Conservation (phyloP, 2,329 filamentous ascomycete species). For the Aspergillus flavus region DNA sequence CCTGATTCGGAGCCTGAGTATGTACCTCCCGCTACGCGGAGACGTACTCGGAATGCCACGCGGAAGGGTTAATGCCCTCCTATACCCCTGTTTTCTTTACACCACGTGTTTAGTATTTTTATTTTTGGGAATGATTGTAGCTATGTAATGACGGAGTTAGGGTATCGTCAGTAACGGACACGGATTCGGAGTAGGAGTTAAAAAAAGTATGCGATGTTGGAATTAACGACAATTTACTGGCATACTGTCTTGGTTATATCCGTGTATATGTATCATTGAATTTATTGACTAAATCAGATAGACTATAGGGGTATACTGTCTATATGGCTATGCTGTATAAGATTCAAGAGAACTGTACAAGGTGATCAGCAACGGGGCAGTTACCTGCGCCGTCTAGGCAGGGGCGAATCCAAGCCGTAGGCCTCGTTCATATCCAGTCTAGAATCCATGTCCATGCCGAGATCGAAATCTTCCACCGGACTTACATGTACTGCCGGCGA, state of each 20-base stretch:
- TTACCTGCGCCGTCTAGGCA: slow-evolving; percentile 17
- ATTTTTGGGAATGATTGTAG: not conserved
- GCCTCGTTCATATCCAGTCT: slow-evolving; percentile 12
- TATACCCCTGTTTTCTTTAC: no score
- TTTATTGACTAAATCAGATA: not conserved
- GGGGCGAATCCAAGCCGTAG: slow-evolving; percentile 27
- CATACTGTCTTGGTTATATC: not conserved
- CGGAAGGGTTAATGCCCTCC: not conserved
- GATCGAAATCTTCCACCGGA: slow-evolving; percentile 27
- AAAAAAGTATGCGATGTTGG: not conserved
- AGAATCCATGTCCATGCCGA: slow-evolving; percentile 24
- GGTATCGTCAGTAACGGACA: not conserved
- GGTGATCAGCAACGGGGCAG: not conserved
- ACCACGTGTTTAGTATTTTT: not conserved
- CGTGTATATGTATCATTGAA: not conserved
- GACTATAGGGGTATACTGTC: not conserved
- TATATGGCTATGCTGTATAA: not conserved
- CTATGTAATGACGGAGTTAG: not conserved
- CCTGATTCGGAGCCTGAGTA: slow-evolving; percentile 22
- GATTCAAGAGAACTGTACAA: not conserved
- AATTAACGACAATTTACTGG: not conserved
- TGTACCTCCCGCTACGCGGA: slow-evolving; percentile 23
- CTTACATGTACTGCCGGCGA: slow-evolving; percentile 43
- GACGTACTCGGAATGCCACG: slow-evolving; percentile 26
- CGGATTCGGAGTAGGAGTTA: not conserved